Evolutionary conservation across 306 rosid species (phyloP), one percentile per base, ranked within the genome.

Genomic region (Cicer arietinum): DNA sequence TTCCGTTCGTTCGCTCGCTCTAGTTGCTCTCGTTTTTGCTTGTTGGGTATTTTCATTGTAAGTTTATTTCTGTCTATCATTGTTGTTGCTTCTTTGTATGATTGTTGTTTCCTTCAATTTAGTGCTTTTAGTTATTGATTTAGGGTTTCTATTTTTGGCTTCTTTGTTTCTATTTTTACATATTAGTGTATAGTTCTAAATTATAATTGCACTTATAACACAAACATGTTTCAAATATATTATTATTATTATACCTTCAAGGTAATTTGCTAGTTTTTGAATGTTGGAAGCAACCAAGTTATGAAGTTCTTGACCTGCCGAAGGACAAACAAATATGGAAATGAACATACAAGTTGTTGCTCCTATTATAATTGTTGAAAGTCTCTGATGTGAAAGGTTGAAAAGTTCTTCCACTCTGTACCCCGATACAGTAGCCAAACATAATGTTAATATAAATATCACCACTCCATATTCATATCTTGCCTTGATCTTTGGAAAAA

Each of bases 241-340:
- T 25, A 25, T 25, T 25, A 25, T 25, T 25, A 25, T 25, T 25
- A 43, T 74, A 89, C 98, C 98, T 86, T 89, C 79, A 9, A 94
- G 80, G 42, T 61, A 89, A 75, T 82, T 87, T 18, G 91, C 95
- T 9, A 94, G 86, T 78, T 90, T 91, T 56, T 87, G 82, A 13
- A 90, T 43, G 41, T 90, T 90, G 40, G 92, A 89, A 84, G 93
- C 85, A 13, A 90, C 68, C 53, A 88, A 84, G 6, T 87, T 89
- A 70, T 91, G 97, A 80, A 94, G 94, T 11, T 88, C 96, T 86
- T 86, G 81, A 20, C 97, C 98, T 4, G 98, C 96, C 98, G 97
- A 94, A 1, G 98, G 98, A 71, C 80, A 87, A 43, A 90, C 48
- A 25, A 83, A 89, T 6, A 84, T 75, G 69, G 96, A 84, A 30